Evolutionary conservation across 75 land plant genomes (phyloP), one percentile per base, ranked within the genome.

Genomic region (Cryptomeria japonica): DNA sequence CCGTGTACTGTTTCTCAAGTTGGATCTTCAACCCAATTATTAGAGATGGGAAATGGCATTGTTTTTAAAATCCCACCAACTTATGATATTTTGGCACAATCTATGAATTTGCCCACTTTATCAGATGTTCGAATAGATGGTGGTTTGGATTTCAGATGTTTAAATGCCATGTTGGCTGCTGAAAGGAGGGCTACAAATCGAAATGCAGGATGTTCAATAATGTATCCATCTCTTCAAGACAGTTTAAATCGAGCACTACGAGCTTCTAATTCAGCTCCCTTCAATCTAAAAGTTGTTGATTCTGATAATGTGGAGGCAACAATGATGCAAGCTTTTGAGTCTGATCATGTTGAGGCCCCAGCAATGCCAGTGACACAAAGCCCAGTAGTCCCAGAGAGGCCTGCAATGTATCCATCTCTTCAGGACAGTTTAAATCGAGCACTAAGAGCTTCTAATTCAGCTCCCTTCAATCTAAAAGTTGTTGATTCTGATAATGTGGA

Each of bases 21-120:
- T n/a, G 12, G 31, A n/a, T 3, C 13, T 31, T 72, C 76, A 1
- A 11, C 2, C 11, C 13, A 72, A n/a, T n/a, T 72, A 72, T 87
- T 97, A 80, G 96, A 96, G 78, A 92, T 97, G 88, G 98, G 95
- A 10, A 96, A 93, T 84, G 98, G 98, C 8, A 88, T 97, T 80
- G 83, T 87, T 1, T 95, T 93, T 84, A 82, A 36, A 83, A 94
- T 97, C 28, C 99, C 98, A 34, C 95, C 94, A 49, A 83, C 89
- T 72, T 97, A 97, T 91, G 99, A 96, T 53, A 90, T 93, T 76
- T 88, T 96, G 39, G 95, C 94, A 4, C 49, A 93, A 37, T 61
- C 90, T 36, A 72, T 96, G 44, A 87, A 90, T 16, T 91, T 97
- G 86, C 98, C 99, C 15, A 90, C 84, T 73, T 91, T 90, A n/a